A percentile compares a stretch with the other conserved stretches of the same genome.
These are phyloP conservation scores for Trematosphaeria pertusa DNA, from an alignment of 2,329 filamentous ascomycete genomes.

Conservation along the genomic window DNA sequence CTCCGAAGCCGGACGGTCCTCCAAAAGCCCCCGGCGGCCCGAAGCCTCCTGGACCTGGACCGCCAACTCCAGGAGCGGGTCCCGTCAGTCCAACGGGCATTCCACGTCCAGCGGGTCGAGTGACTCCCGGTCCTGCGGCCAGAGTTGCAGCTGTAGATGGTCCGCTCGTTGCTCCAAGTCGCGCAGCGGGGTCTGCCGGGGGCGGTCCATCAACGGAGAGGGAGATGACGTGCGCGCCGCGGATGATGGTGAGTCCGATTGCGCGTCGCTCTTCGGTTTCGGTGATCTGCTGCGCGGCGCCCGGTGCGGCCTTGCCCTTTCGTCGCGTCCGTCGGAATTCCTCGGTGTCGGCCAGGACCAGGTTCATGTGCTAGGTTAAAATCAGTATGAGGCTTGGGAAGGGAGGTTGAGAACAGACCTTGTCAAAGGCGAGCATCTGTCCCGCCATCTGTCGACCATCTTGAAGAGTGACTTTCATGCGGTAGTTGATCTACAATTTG, in stretches of 20 bases:
- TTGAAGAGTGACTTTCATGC: constrained; percentile 95
- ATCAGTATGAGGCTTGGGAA: constrained; percentile 19
- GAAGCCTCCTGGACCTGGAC: constrained; percentile 68
- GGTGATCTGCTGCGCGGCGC: constrained; percentile 69
- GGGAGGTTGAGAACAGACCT: constrained; percentile 62
- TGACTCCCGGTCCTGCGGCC: constrained; percentile 84
- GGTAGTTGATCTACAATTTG: constrained; percentile 86
- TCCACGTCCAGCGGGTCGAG: constrained; percentile 88
- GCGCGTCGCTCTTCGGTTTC: constrained; percentile 97
- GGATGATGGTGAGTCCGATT: constrained; percentile 92
- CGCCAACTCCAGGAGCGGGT: constrained; percentile 86
- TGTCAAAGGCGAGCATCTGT: constrained; percentile 98
- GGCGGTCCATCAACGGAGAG: constrained; percentile 95
- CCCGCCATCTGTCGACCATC: constrained; percentile 97
- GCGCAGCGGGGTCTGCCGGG: constrained; percentile 88
- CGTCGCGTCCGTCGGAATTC: constrained; percentile 42
- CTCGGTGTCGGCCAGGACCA: constrained; percentile 97
- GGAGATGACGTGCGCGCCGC: constrained; percentile 92
- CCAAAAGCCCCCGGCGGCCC: constrained; percentile 63
- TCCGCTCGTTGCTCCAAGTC: constrained; percentile 78
- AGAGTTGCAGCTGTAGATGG: constrained; percentile 67
- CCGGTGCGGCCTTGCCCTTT: constrained; percentile 71
- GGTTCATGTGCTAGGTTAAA: constrained; percentile 86
- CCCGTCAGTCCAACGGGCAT: constrained; percentile 83
- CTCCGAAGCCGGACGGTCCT: constrained; percentile 48